Base-by-base conservation (phyloP, 352 stramenopile genomes). In the Thraustotheca clavata region DNA sequence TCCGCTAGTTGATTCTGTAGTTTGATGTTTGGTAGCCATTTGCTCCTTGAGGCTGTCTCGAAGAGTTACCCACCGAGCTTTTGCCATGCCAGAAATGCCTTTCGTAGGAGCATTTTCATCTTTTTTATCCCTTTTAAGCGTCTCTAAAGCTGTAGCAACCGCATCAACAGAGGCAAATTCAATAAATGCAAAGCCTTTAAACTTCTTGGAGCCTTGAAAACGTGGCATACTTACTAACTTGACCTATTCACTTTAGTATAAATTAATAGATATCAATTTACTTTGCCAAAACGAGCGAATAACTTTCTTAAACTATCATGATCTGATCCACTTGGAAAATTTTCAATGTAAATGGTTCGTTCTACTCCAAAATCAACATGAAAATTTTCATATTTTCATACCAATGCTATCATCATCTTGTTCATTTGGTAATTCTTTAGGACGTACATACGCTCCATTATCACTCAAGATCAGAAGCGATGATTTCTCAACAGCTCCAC, bases 131-230 rank as follows among this genome's bases (percentile, higher is more conserved):
- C 48, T 20, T 12, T 80, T 69, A 26, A 68, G 60, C 2, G 70
- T 75, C 40, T 60, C 55, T 36, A 75, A 35, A 1, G 70, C 74
- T 40, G 70, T 12, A 5, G 71, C 39, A 1, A 75, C 75, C 5
- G 72, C 55, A 16, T 71, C 71, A 32, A 54, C 54, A 0, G 76
- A 71, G 2, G 74, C 70, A 50, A 91, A 91, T 71, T 91, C 82
- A 24, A 89, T 76, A n/a, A 91, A 91, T 29, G 75, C 82, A 74
- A 91, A 91, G 7, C 82, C 82, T 63, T 91, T 91, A 49, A 91
- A 88, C 68, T 77, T 76, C 34, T 76, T 75, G 57, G 67, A 87
- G n/a, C 77, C 72, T 16, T 67, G 52, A 55, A 89, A 91, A 29
- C 82, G 82, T 9, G 83, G 79, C 70, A 91, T 74, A 35, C 77